Percentiles rank a stretch among this genome's conserved stretches.
These are phyloP conservation scores for Phellinidium pouzarii DNA, from an alignment of 1,284 basidiomycete species.

Conservation along the genomic window DNA sequence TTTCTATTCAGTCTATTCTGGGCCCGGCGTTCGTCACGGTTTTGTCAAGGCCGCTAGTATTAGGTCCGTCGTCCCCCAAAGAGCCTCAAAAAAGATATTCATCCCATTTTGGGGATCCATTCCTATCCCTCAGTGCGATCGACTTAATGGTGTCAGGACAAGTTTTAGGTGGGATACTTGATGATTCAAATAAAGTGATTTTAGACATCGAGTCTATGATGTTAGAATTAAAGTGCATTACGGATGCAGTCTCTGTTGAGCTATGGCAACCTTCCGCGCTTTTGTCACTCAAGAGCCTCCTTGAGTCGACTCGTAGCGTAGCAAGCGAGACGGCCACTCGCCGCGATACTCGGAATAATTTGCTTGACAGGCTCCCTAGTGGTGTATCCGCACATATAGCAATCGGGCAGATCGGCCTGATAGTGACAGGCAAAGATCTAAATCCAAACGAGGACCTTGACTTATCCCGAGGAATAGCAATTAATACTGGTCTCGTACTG, in stretches of 20 bases:
- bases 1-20: slow-evolving; percentile 7
- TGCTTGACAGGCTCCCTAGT: slow-evolving; percentile 40
- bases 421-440: slow-evolving; percentile 70
- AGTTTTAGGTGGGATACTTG: slow-evolving; percentile 42
- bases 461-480: slow-evolving; percentile 66
- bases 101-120: slow-evolving; percentile 38
- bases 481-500: slow-evolving; percentile 50
- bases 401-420: slow-evolving; percentile 56
- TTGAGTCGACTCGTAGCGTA: slow-evolving; percentile 18
- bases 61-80: slow-evolving; percentile 3
- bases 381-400: slow-evolving; percentile 56
- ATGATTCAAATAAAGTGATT: slow-evolving; percentile 37
- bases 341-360: slow-evolving; percentile 22
- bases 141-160: slow-evolving; percentile 39
- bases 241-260: slow-evolving; percentile 63
- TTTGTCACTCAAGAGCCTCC: slow-evolving; percentile 41
- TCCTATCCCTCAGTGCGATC: slow-evolving; percentile 52
- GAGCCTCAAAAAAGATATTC: background rate
- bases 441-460: slow-evolving; percentile 62
- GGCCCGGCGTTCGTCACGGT: slow-evolving; percentile 16
- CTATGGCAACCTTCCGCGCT: slow-evolving; percentile 68
- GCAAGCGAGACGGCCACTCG: slow-evolving; percentile 17
- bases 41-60: slow-evolving; percentile 12
- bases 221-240: slow-evolving; percentile 42
- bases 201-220: slow-evolving; percentile 47